Conservation (phyloP, 2,329 filamentous ascomycete species). For the Talaromyces rugulosus region DNA sequence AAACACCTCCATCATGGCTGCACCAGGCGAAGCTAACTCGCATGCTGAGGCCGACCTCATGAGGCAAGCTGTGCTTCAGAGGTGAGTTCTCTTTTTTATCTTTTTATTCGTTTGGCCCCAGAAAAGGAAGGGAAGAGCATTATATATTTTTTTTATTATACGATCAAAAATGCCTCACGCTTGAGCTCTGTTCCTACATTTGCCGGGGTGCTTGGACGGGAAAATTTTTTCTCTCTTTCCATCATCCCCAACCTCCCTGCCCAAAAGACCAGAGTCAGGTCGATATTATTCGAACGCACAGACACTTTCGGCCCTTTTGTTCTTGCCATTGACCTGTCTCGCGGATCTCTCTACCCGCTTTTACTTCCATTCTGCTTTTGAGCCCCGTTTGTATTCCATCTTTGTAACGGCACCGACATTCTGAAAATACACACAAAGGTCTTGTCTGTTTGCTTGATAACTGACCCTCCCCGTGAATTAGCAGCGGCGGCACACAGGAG, state of each 20-base stretch:
- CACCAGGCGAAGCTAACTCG: slow-evolving; percentile 45
- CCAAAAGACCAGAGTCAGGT: neutral
- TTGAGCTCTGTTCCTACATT: neutral
- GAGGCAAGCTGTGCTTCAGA: slow-evolving; percentile 55
- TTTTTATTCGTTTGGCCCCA: slow-evolving; percentile 5
- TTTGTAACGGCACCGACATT: neutral
- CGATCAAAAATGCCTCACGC: neutral
- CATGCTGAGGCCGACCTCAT: slow-evolving; percentile 54
- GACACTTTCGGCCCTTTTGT: neutral
- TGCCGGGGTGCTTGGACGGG: neutral
- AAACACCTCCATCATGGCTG: slow-evolving; percentile 37
- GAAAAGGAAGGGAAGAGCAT: neutral
- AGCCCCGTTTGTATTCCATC: neutral
- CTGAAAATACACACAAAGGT: neutral
- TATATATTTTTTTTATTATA: neutral
- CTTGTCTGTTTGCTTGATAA: neutral
- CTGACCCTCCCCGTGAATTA: slow-evolving; percentile 1
- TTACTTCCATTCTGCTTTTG: neutral
- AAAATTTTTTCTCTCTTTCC: neutral
- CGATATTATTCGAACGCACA: neutral
- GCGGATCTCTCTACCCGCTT: neutral
- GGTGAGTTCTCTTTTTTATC: slow-evolving; percentile 43
- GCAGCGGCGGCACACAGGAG: slow-evolving; percentile 30
- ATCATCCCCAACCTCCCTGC: neutral
- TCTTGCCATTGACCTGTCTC: neutral